phyloP scores from a whole-genome alignment of 108 stramenopile species.

The Skeletonema menzelii region DNA sequence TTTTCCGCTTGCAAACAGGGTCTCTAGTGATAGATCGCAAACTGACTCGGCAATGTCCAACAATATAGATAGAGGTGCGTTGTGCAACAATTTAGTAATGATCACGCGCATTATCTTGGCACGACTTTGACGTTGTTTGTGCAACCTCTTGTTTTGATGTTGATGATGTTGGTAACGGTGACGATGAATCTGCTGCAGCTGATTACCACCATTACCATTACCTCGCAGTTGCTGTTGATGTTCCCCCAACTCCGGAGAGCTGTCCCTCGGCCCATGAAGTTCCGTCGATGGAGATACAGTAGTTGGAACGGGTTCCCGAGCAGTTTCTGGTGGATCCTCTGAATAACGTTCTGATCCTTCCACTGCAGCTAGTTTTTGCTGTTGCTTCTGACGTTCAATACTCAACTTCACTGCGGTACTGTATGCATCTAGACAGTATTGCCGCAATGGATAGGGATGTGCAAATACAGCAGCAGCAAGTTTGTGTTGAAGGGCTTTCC shows the following conservation, averaged over 20 bases:
- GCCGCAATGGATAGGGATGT: constrained; percentile 73
- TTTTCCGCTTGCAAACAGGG: constrained; percentile 48
- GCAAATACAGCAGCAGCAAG: constrained; percentile 74
- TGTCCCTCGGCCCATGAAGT: not conserved
- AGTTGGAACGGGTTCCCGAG: not conserved
- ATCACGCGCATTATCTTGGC: constrained; percentile 40
- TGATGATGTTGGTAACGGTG: constrained; percentile 6
- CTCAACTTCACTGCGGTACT: constrained; percentile 58
- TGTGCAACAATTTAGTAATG: constrained; percentile 48
- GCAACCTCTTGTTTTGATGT: not conserved
- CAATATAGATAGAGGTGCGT: constrained; percentile 67
- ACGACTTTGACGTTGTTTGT: constrained; percentile 14
- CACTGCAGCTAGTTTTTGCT: not conserved
- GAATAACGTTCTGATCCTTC: constrained; percentile 8
- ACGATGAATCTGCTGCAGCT: not conserved
- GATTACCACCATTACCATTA: not conserved
- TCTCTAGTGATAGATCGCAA: constrained; percentile 55
- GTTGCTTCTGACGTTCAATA: constrained; percentile 7
- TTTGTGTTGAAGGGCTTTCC: constrained; percentile 58
- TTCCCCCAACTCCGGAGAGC: constrained; percentile 22
- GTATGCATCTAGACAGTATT: constrained; percentile 77
- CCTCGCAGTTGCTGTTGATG: not conserved
- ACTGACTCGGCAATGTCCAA: constrained; percentile 56
- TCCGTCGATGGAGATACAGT: not conserved
- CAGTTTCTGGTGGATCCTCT: constrained; percentile 2